Evolutionary conservation across 2,329 filamentous ascomycete genomes (phyloP).

Genomic region (Monilinia fructigena): DNA sequence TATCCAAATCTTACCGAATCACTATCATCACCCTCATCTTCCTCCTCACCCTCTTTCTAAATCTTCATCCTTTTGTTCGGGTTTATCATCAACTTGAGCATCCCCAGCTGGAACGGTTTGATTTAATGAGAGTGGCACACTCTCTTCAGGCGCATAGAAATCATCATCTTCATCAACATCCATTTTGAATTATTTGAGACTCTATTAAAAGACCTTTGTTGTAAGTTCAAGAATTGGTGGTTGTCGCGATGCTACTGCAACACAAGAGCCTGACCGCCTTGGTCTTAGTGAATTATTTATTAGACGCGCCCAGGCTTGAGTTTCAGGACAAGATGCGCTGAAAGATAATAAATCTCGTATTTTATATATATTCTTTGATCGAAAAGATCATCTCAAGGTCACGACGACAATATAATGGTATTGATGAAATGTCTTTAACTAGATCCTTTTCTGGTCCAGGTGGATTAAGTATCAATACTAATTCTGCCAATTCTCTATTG

Average conservation of each 20-base stretch:
- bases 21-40: constrained; percentile 58
- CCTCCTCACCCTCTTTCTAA: constrained; percentile 63
- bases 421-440: constrained; percentile 40
- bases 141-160: constrained; percentile 63
- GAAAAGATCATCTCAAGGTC: neutral
- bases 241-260: constrained; percentile 5
- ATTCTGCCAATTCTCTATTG: constrained; percentile 58
- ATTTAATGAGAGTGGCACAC: constrained; percentile 38
- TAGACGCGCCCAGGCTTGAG: constrained; percentile 14
- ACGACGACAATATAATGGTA: neutral
- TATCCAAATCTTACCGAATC: constrained; percentile 50
- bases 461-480: constrained; percentile 63
- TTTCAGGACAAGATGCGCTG: neutral
- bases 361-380: neutral
- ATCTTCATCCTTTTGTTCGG: constrained; percentile 50
- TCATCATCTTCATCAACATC: constrained; percentile 68
- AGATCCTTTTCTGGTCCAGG: constrained; percentile 60
- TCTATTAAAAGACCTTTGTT: constrained; percentile 13
- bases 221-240: constrained; percentile 7
- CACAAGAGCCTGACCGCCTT: neutral
- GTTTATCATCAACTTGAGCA: constrained; percentile 33
- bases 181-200: constrained; percentile 46
- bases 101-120: constrained; percentile 32
- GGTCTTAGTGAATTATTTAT: constrained; percentile 14
- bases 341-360: neutral